phyloP scores from a whole-genome alignment of 805 yeast genomes.

The Candida qinlingensis region DNA sequence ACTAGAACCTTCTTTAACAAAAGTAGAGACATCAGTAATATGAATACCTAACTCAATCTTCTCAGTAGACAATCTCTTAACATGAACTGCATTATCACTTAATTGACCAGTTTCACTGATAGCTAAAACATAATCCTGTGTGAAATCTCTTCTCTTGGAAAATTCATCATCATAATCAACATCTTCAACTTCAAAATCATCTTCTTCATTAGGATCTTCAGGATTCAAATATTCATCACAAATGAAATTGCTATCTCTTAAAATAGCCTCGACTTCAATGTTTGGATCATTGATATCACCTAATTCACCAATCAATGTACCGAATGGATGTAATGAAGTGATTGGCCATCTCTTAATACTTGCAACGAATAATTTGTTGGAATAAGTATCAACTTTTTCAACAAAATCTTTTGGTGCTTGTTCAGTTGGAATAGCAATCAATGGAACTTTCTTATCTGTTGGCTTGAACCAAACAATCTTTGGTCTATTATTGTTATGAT shows the following conservation, averaged over 20 bases:
- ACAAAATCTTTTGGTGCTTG: slow-evolving; percentile 96
- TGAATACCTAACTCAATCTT: slow-evolving; percentile 83
- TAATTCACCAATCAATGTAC: slow-evolving; percentile 81
- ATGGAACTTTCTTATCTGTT: slow-evolving; percentile 94
- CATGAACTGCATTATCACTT: slow-evolving; percentile 78
- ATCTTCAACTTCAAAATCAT: slow-evolving; percentile 30
- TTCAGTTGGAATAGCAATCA: slow-evolving; percentile 97
- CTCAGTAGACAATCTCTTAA: slow-evolving; percentile 54
- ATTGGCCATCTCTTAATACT: slow-evolving; percentile 99
- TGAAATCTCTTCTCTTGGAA: slow-evolving; percentile 45
- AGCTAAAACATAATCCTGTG: slow-evolving; percentile 58
- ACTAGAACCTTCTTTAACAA: slow-evolving; percentile 63
- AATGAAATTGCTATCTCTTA: slow-evolving; percentile 79
- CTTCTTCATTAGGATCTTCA: slow-evolving; percentile 20
- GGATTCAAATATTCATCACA: slow-evolving; percentile 66
- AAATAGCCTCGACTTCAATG: slow-evolving; percentile 81
- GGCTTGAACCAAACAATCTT: slow-evolving; percentile 99
- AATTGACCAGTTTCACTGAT: slow-evolving; percentile 51
- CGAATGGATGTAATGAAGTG: slow-evolving; percentile 96
- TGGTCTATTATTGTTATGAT: slow-evolving; percentile 44
- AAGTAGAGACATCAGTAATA: slow-evolving; percentile 72
- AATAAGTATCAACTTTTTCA: slow-evolving; percentile 80
- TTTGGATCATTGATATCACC: slow-evolving; percentile 74
- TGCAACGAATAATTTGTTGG: slow-evolving; percentile 83
- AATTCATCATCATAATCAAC: slow-evolving; percentile 24